Evolutionary conservation across 371 early-diverging fungal genomes (phyloP).

Genomic region (Mucor lusitanicus): DNA sequence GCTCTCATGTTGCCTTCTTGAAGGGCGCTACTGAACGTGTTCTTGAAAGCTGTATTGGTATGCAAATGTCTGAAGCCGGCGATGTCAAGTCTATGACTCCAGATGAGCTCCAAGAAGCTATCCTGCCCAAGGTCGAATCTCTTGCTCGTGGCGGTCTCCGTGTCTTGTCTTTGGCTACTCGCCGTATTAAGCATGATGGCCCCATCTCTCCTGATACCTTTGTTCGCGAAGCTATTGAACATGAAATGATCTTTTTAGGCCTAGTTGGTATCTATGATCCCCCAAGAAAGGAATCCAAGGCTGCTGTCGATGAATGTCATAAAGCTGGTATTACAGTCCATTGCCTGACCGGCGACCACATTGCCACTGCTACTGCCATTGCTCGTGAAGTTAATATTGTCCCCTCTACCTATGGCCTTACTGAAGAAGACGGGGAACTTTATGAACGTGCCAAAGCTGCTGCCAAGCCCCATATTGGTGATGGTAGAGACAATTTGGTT

Average conservation of each 20-base stretch:
- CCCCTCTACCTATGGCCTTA: slow-evolving; percentile 48
- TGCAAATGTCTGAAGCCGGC: slow-evolving; percentile 51
- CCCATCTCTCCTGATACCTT: slow-evolving; percentile 44
- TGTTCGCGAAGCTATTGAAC: slow-evolving; percentile 67
- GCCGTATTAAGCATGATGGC: slow-evolving; percentile 53
- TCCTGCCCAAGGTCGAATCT: slow-evolving; percentile 58
- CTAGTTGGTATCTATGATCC: slow-evolving; percentile 95
- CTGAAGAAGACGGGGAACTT: slow-evolving; percentile 11
- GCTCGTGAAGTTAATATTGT: slow-evolving; percentile 91
- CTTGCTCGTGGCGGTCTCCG: slow-evolving; percentile 76
- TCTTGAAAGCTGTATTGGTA: slow-evolving; percentile 57
- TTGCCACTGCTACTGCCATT: slow-evolving; percentile 92
- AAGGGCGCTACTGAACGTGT: slow-evolving; percentile 84
- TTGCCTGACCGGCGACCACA: slow-evolving; percentile 96
- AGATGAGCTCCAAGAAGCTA: slow-evolving; percentile 52
- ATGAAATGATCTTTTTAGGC: slow-evolving; percentile 82
- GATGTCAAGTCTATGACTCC: slow-evolving; percentile 33
- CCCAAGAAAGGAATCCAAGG: slow-evolving; percentile 76
- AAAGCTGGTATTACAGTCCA: slow-evolving; percentile 91
- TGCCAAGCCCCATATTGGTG: slow-evolving; percentile 29
- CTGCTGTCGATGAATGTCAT: slow-evolving; percentile 85
- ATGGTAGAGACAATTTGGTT: slow-evolving; percentile 49
- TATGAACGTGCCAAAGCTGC: slow-evolving; percentile 8
- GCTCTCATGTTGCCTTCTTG: slow-evolving; percentile 50
- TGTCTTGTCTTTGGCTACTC: slow-evolving; percentile 47